Evolutionary conservation across 2,329 filamentous ascomycete genomes (phyloP), one percentile per base, ranked within the genome.

Genomic region (Moelleriella libera): DNA sequence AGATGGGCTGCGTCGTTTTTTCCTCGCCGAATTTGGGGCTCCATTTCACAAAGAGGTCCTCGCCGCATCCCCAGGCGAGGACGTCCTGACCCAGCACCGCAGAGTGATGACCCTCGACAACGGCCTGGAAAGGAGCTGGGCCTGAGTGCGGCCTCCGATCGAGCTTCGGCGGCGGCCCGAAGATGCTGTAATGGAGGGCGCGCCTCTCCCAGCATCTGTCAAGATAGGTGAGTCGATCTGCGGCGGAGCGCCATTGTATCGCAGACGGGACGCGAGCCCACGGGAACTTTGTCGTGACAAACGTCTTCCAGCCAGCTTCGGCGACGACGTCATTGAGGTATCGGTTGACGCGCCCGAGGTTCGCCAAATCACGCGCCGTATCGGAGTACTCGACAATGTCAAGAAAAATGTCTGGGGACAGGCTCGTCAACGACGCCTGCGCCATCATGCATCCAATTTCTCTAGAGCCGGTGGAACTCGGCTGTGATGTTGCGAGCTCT

Each of bases 191-290:
- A 45, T 63, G 61, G 48, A 76, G 66, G 12, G 63, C 61, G 21
- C 71, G 66, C 46, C 64, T 67, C 45, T 76, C 74, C 75, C 74
- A 78, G 53, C 69, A 72, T 5, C 72, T 66, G 30, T 70, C 68
- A 47, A 76, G 68, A 52, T 69, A 70, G 0, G 74, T 75, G 42
- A 75, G 56, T 0, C 63, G 66, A 30, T 69, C 61, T 6, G 72
- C 72, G 30, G 71, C 57, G 10, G 58, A 53, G 9, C 53, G 51
- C 63, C 71, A 75, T 12, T 48, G 53, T 3, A 30, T 30, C 14
- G 21, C 42, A 4, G 6, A 10, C 8, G 14, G 21, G 1, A 69
- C 52, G 1, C 52, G 50, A 5, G 71, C 56, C 4, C 65, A 68
- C 1, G 63, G 62, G 50, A 77, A 78, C 28, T 63, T 60, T 39